Percentiles rank a stretch among this genome's conserved stretches.
Conservation (phyloP, 352 stramenopile genomes). For the Halophytophthora polymorphica region DNA sequence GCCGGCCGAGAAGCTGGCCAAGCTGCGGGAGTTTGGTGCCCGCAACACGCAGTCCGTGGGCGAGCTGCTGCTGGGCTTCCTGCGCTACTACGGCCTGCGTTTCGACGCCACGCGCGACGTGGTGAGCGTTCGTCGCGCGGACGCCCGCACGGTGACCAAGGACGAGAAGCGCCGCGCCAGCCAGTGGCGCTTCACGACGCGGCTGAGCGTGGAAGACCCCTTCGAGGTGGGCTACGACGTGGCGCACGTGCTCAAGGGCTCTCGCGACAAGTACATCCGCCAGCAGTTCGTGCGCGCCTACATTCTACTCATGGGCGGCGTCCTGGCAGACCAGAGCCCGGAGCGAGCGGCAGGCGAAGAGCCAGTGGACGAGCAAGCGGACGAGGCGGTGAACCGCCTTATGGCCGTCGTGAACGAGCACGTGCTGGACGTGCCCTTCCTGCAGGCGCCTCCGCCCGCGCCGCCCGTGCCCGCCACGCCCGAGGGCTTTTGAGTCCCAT, state of each 20-base stretch:
- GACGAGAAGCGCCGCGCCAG: slow-evolving; percentile 65
- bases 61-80: slow-evolving; percentile 70
- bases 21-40: slow-evolving; percentile 36
- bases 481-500: slow-evolving; percentile 21
- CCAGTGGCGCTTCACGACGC: slow-evolving; percentile 76
- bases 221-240: slow-evolving; percentile 98
- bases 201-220: slow-evolving; percentile 95
- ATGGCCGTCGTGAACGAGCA: slow-evolving; percentile 40
- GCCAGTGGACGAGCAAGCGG: slow-evolving; percentile 3
- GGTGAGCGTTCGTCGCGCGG: slow-evolving; percentile 58
- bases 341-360: slow-evolving; percentile 4
- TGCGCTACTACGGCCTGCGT: slow-evolving; percentile 66
- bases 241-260: slow-evolving; percentile 93
- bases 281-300: slow-evolving; percentile 80
- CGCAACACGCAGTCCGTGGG: slow-evolving; percentile 56
- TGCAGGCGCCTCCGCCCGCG: slow-evolving; percentile 22
- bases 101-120: slow-evolving; percentile 73
- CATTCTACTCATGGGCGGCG: slow-evolving; percentile 51
- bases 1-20: slow-evolving; percentile 37
- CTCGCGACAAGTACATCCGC: slow-evolving; percentile 82
- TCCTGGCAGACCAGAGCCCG: slow-evolving; percentile 21
- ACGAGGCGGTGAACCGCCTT: slow-evolving; percentile 24
- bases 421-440: slow-evolving; percentile 40
- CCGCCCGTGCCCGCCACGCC: slow-evolving; percentile 9
- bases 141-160: slow-evolving; percentile 59